These are phyloP conservation scores for Podaxis rugospora DNA, from an alignment of 768 basidiomycete genomes.

Conservation along the genomic window DNA sequence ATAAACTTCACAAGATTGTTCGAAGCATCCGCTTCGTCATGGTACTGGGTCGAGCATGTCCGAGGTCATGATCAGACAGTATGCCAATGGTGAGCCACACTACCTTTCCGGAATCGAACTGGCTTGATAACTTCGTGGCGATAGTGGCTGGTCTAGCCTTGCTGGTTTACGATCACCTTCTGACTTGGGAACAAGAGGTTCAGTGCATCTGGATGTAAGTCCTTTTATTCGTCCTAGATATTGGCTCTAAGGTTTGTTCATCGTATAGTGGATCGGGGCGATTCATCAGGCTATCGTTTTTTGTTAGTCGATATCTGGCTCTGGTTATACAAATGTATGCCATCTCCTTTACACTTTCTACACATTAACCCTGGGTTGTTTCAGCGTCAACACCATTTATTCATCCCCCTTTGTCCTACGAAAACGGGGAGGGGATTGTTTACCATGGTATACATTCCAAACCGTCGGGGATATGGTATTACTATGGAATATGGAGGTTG, in stretches of 20 bases:
- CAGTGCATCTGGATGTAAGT: not conserved
- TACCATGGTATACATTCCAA: not conserved
- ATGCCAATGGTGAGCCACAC: not conserved
- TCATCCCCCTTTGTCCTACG: not conserved
- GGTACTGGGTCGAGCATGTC: too few relatives aligned
- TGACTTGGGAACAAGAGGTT: conserved; percentile 1
- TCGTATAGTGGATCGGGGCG: too few relatives aligned
- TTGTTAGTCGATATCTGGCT: too few relatives aligned
- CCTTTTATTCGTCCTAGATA: not conserved
- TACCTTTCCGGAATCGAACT: not conserved
- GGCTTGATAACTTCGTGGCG: not conserved
- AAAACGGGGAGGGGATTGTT: not conserved
- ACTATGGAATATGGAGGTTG: not conserved
- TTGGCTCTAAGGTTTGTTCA: too few relatives aligned
- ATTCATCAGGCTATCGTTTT: too few relatives aligned
- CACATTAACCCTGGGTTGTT: not conserved
- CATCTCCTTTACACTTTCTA: not conserved
- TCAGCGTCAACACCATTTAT: not conserved
- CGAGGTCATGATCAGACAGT: not conserved
- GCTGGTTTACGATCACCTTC: not conserved
- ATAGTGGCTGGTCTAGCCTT: not conserved
- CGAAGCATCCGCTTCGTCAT: too few relatives aligned
- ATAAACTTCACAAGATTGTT: too few relatives aligned
- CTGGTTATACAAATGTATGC: too few relatives aligned
- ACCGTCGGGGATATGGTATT: not conserved